Conservation (phyloP, 495 filamentous ascomycete genomes). For the Glonium stellatum region DNA sequence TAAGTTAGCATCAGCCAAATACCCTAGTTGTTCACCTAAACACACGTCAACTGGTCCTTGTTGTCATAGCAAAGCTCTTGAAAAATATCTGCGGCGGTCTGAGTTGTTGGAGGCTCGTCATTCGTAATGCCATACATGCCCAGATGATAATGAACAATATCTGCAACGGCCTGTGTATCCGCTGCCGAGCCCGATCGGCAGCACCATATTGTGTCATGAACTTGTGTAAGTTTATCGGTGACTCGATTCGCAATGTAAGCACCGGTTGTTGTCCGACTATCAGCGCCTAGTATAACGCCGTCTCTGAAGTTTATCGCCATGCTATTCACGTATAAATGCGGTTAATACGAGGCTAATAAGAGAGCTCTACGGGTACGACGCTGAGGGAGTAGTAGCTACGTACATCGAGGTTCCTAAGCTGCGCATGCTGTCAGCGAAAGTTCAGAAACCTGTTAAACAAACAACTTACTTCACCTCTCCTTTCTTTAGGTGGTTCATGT, state of each 20-base stretch:
- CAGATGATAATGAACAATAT: slow-evolving; percentile 94
- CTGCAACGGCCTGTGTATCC: slow-evolving; percentile 94
- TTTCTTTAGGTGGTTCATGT: slow-evolving; percentile 92
- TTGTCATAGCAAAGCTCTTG: slow-evolving; percentile 97
- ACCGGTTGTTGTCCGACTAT: slow-evolving; percentile 97
- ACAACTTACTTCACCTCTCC: slow-evolving; percentile 71
- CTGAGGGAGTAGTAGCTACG: slow-evolving; percentile 32
- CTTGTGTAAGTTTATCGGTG: slow-evolving; percentile 96
- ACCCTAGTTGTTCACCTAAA: not conserved
- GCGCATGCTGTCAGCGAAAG: slow-evolving; percentile 13
- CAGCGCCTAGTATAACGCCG: slow-evolving; percentile 92
- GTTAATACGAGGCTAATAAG: not conserved
- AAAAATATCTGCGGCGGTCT: slow-evolving; percentile 88
- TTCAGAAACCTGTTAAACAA: not conserved
- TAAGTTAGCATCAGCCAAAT: not conserved
- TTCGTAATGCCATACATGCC: slow-evolving; percentile 86
- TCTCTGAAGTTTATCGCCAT: slow-evolving; percentile 97
- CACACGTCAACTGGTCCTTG: slow-evolving; percentile 81
- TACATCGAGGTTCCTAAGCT: slow-evolving; percentile 98
- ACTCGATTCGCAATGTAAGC: slow-evolving; percentile 98
- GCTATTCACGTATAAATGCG: slow-evolving; percentile 37
- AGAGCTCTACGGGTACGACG: slow-evolving; percentile 5
- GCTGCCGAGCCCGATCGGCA: slow-evolving; percentile 94
- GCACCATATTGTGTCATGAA: slow-evolving; percentile 99
- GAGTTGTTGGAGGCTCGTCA: slow-evolving; percentile 81